A percentile compares a stretch with the other conserved stretches of the same genome.
phyloP scores from a whole-genome alignment of 2,329 filamentous ascomycete genomes.

The Alternaria triticina region DNA sequence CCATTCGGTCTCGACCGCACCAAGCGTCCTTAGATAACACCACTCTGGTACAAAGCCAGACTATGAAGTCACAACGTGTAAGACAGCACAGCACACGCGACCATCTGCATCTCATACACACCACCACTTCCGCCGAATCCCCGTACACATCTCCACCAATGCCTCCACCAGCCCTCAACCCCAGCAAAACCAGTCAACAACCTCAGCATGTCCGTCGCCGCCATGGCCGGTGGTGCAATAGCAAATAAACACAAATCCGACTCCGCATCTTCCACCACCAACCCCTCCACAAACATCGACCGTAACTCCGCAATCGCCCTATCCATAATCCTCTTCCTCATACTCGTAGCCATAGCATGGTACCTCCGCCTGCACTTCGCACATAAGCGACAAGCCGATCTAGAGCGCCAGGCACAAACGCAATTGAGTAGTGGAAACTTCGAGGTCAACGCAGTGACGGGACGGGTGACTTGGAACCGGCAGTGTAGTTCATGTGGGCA shows the following conservation, averaged over 20 bases:
- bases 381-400: neutral
- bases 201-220: neutral
- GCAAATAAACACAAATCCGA: neutral
- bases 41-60: neutral
- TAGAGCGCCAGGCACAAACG: neutral
- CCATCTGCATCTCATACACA: neutral
- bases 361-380: neutral
- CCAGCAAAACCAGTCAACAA: neutral
- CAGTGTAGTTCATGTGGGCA: neutral
- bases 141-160: neutral
- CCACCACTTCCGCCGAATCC: neutral
- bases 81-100: neutral
- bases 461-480: neutral
- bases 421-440: neutral
- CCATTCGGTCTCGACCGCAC: neutral
- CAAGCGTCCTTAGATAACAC: neutral
- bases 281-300: conserved; percentile 5
- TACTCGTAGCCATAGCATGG: neutral
- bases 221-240: neutral
- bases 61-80: neutral
- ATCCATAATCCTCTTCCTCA: conserved; percentile 5
- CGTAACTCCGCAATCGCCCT: conserved; percentile 19
- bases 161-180: neutral
- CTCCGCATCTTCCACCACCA: neutral
- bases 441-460: neutral